These are phyloP conservation scores for Phytophthora europaea DNA, from an alignment of 352 stramenopile species.

Conservation along the genomic window DNA sequence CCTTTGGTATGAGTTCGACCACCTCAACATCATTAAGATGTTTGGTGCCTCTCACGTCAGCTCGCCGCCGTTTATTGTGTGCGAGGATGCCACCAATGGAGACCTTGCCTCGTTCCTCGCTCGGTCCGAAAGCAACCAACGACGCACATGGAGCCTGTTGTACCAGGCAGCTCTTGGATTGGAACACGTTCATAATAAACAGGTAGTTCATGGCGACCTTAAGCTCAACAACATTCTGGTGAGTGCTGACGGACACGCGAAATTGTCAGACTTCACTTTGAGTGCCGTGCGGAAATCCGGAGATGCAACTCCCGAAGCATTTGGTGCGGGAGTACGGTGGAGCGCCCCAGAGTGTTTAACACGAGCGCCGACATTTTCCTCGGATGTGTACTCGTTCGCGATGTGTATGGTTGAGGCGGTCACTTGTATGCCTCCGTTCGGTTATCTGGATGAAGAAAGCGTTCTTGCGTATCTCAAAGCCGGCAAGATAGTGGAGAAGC, in stretches of 20 bases:
- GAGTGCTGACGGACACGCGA: constrained; percentile 33
- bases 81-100: constrained; percentile 30
- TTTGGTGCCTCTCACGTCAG: constrained; percentile 42
- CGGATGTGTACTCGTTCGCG: background rate
- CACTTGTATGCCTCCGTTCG: background rate
- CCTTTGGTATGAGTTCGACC: constrained; percentile 34
- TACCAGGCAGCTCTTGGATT: constrained; percentile 52
- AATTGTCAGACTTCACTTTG: constrained; percentile 42
- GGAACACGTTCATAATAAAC: constrained; percentile 51
- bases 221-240: constrained; percentile 51
- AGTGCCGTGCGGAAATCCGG: background rate
- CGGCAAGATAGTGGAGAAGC: background rate
- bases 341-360: background rate
- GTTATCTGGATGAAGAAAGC: background rate
- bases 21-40: constrained; percentile 48
- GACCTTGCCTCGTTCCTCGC: constrained; percentile 27
- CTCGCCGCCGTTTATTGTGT: constrained; percentile 36
- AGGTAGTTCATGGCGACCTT: constrained; percentile 78
- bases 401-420: background rate
- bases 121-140: constrained; percentile 6
- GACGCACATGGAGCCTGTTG: constrained; percentile 31
- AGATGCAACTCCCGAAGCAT: background rate
- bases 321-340: background rate
- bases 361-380: background rate
- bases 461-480: background rate